Percentiles rank a stretch among this genome's conserved stretches.
phyloP scores from a whole-genome alignment of 805 yeast species.

The Huiozyma sinensis region DNA sequence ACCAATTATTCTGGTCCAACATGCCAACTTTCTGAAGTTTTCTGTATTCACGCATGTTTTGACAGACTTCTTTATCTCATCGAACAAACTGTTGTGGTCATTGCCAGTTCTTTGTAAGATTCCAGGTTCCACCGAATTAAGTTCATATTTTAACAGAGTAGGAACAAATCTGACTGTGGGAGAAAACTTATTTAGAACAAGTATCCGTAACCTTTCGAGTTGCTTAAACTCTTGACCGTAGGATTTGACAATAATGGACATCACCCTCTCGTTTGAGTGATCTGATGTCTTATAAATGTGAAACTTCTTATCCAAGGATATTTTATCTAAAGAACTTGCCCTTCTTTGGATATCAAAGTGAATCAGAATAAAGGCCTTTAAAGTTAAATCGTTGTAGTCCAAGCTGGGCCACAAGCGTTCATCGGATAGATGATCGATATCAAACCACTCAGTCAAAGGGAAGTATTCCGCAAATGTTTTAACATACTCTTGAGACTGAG shows the following conservation, averaged over 20 bases:
- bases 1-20: constrained; percentile 15
- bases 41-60: constrained; percentile 10
- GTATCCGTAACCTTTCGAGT: constrained; percentile 14
- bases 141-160: constrained; percentile 4
- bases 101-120: constrained; percentile 3
- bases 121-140: constrained; percentile 8
- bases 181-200: constrained; percentile 7
- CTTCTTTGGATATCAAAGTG: constrained; percentile 18
- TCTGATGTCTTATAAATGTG: constrained; percentile 9
- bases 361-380: constrained; percentile 13
- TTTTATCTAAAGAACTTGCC: neutral
- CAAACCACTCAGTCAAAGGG: constrained; percentile 14
- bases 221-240: constrained; percentile 12
- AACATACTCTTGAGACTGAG: constrained; percentile 3
- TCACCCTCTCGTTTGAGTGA: neutral
- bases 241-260: constrained; percentile 5
- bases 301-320: constrained; percentile 5
- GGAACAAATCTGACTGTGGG: neutral
- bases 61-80: constrained; percentile 10
- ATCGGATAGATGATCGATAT: constrained; percentile 1
- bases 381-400: constrained; percentile 6
- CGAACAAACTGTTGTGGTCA: constrained; percentile 5
- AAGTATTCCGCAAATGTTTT: constrained; percentile 10
- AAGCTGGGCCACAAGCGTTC: neutral
- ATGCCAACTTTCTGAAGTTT: constrained; percentile 8